Evolutionary conservation across 31 red algal genomes (phyloP), one percentile per base, ranked within the genome.

Genomic region (Endocladia muricata): DNA sequence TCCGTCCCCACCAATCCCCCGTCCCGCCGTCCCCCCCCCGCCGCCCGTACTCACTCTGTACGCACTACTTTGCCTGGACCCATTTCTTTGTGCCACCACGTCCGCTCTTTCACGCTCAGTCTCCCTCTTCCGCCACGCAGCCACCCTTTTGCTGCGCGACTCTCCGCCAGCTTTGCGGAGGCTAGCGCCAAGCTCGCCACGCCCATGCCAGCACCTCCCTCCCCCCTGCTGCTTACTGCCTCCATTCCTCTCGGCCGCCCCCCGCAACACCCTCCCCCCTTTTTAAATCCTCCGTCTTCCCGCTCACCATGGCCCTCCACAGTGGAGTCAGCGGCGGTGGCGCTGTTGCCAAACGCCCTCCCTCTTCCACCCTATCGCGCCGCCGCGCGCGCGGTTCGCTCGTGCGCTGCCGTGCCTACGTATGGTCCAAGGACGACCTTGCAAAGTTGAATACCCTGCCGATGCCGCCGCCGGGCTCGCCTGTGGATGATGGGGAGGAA

Each of bases 341-440:
- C 41, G 42, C 76, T 62, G 61, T 79, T 4, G 44, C 40, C 59
- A 79, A 79, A 37, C 37, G 15, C 35, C 58, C 11, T 30, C 19
- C 37, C 25, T 37, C 73, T 37, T 23, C 48, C 28, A 44, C 60
- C 30, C 44, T 55, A 61, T 28, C 64, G 1, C 79, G 66, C 5
- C 79, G 79, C 41, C 79, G 79, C 31, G 67, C 54, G 17, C 79
- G 79, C 52, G 79, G 79, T 29, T 60, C 55, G 19, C 79, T 83
- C 36, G 79, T 83, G 13, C 79, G 79, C 9, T 83, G 68, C 40
- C 79, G 79, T 55, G 79, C 65, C 29, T 61, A 66, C 31, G 56
- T 83, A 6, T 83, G 79, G 79, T 61, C 79, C 3, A 83, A 83
- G 56, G 49, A 73, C n/a, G 79, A 83, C 23, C 55, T 83, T 19